Evolutionary conservation across 1,139 yeast genomes (phyloP), one percentile per base, ranked within the genome.

Genomic region (Eremothecium sinecaudum): DNA sequence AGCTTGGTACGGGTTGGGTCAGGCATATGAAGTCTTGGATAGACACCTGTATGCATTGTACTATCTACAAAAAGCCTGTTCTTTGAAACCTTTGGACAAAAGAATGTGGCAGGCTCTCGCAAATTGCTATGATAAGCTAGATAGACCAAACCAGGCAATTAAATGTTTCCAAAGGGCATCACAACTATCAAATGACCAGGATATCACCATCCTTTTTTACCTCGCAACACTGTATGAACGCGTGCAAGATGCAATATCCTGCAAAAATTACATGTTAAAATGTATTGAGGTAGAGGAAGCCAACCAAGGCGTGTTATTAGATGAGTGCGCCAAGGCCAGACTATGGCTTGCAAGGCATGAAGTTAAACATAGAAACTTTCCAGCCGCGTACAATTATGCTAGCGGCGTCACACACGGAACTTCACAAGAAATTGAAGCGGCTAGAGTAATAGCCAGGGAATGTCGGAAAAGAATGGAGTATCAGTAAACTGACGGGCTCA

Each of bases 1-100:
- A 35, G 98, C 98, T 0, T 92, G 98, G 99, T 90, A 90, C 58
- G 98, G 98, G 1, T 65, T 92, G 35, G 99, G 98, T 0, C 98
- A 90, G 58, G 97, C 98, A 1, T 92, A 92, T 54, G 98, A 92
- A 56, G 94, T 92, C 12, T 64, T 90, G 39, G 97, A 90, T 48
- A 87, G 87, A 96, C 93, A 83, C 56, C 67, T 84, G 46, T 92
- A 87, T 52, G 90, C 97, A 0, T 64, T 87, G 25, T 87, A 86
- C 57, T 90, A 92, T 55, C 92, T 84, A 54, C 96, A 90, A 59
- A 68, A 83, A 32, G 96, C 97, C 0, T 81, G 95, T 25, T 73
- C 83, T 15, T 66, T 92, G 42, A 87, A 81, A 48, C 97, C 97
- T 1, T 61, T 76, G 38, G 99, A 92, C 56, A 79, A 80, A 46